Evolutionary conservation across 1,139 yeast genomes (phyloP).

Genomic region (Blastobotrys petasosporus): DNA sequence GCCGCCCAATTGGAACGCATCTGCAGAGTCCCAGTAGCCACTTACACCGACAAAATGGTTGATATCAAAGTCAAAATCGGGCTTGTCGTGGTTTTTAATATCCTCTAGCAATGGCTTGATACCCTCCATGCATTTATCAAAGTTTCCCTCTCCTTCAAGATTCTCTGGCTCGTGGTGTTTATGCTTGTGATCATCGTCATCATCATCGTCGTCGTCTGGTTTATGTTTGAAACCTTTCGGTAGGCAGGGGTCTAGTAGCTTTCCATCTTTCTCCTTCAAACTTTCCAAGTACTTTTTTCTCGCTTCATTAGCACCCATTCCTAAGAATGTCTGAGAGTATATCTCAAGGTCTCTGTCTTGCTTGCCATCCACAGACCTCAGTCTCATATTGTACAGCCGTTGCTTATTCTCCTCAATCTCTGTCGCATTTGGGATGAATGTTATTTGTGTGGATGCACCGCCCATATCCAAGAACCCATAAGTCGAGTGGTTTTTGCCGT

Average conservation of each 20-base stretch:
- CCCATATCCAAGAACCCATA: slow-evolving; percentile 83
- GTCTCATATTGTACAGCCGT: slow-evolving; percentile 46
- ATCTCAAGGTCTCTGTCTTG: slow-evolving; percentile 35
- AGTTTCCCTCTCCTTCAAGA: slow-evolving; percentile 57
- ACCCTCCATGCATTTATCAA: slow-evolving; percentile 45
- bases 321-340: slow-evolving; percentile 63
- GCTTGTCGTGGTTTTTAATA: slow-evolving; percentile 30
- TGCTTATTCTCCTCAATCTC: slow-evolving; percentile 51
- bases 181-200: slow-evolving; percentile 13
- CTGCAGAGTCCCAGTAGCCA: slow-evolving; percentile 74
- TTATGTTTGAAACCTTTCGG: slow-evolving; percentile 31
- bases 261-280: slow-evolving; percentile 17
- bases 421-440: slow-evolving; percentile 61
- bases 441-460: slow-evolving; percentile 81
- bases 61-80: slow-evolving; percentile 61
- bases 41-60: slow-evolving; percentile 73
- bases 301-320: slow-evolving; percentile 72
- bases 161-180: slow-evolving; percentile 24
- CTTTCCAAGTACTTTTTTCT: slow-evolving; percentile 43
- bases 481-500: slow-evolving; percentile 51
- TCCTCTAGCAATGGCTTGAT: slow-evolving; percentile 46
- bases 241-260: slow-evolving; percentile 42
- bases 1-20: slow-evolving; percentile 39
- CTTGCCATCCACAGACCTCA: slow-evolving; percentile 35
- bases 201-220: slow-evolving; percentile 12